Base-by-base conservation (phyloP, 768 basidiomycete genomes). In the Termitomyces sp. region DNA sequence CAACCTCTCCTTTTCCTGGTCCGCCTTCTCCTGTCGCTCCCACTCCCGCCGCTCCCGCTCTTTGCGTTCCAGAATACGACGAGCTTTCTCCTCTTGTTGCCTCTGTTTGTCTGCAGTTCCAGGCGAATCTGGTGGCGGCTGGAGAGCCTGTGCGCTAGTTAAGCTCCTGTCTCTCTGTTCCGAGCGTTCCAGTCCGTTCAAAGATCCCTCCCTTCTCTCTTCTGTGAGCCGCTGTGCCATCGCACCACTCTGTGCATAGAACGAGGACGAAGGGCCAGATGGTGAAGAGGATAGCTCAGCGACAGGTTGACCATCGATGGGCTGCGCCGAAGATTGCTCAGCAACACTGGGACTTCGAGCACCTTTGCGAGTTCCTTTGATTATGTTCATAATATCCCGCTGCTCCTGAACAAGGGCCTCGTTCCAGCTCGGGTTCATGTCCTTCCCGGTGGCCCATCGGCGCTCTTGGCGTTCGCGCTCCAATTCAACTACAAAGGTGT, bases 381-480 rank as follows among this genome's bases (percentile, higher is more conserved):
- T 83, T 72, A 62, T 67, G 56, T 80, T 74, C 70, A 78, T 67
- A 59, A 84, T 79, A 14, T 74, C 68, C 51, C 73, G 69, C 64
- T 74, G 72, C 60, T 74, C 71, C 53, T 70, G 67, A 44, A 66
- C 65, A 31, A 73, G 60, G 19, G 67, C 63, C 14, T 67, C 66
- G 31, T 64, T 63, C 72, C 69, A 72, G 15, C 56, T 63, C 0
- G 68, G 64, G 11, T 54, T 37, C 55, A 72, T 62, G 17, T 64
- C 67, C 23, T 67, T 65, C 26, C 78, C 77, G 5, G 75, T 66
- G 10, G 73, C 73, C 80, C 78, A 81, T 1, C 72, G 70, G n/a
- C 79, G 73, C 54, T 80, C 75, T 63, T 76, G 70, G 4, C 80
- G 73, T 61, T 84, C 83, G 9, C 75, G 70, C 37, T 73, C 72